Evolutionary conservation across 2,329 filamentous ascomycete species (phyloP).

Genomic region (Colletotrichum filicis): DNA sequence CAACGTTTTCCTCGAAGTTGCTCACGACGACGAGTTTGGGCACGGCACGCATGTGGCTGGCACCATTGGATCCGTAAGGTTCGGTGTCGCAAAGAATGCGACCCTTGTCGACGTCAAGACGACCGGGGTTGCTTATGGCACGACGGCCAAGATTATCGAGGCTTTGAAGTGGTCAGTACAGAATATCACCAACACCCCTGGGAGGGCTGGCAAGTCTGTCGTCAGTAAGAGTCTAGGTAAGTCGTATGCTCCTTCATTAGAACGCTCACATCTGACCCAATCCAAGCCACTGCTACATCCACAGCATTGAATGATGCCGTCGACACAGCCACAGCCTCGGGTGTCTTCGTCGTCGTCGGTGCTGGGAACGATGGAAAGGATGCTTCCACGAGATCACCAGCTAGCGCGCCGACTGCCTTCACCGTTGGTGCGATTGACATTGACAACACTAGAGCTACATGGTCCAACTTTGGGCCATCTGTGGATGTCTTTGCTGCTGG

Average conservation of each 20-base stretch:
- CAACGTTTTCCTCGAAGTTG: constrained; percentile 46
- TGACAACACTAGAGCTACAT: constrained; percentile 50
- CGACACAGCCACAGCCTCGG: constrained; percentile 50
- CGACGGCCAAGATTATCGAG: background rate
- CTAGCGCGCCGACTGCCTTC: constrained; percentile 57
- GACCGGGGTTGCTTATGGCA: background rate
- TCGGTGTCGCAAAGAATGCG: constrained; percentile 56
- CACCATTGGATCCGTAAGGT: constrained; percentile 53
- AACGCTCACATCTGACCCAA: background rate
- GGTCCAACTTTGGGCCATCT: constrained; percentile 60
- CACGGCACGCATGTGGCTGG: constrained; percentile 60
- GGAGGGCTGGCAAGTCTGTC: background rate
- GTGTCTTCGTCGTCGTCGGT: constrained; percentile 64
- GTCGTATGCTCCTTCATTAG: background rate
- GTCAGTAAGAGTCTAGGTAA: background rate
- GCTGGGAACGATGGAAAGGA: constrained; percentile 60
- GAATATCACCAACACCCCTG: constrained; percentile 1
- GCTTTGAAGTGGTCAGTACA: background rate
- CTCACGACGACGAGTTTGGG: constrained; percentile 49
- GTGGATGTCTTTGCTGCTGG: constrained; percentile 65
- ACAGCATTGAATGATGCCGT: background rate
- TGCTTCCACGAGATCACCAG: constrained; percentile 54
- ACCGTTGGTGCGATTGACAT: constrained; percentile 62
- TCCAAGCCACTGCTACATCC: background rate
- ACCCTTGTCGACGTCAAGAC: constrained; percentile 49